A percentile compares a stretch with the other conserved stretches of the same genome.
These are phyloP conservation scores for Paratinospora sagittata DNA, from an alignment of 164 flowering plant species.

Conservation along the genomic window DNA sequence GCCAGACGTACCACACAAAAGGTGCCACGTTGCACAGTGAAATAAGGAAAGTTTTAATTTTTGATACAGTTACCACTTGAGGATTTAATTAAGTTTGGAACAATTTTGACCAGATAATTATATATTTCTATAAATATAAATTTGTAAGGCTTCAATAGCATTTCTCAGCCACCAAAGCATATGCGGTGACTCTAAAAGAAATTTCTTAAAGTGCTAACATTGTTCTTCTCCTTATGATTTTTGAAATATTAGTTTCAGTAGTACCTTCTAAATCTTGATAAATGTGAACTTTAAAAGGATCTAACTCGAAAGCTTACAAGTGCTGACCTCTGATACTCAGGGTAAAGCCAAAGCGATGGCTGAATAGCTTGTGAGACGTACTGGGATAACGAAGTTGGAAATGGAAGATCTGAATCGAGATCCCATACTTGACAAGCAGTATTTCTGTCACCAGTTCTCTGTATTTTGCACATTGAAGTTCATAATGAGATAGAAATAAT, in stretches of 20 bases:
- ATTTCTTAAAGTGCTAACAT: background rate
- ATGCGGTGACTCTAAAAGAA: background rate
- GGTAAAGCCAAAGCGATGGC: slow-evolving; percentile 63
- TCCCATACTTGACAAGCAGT: slow-evolving; percentile 66
- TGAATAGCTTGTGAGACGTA: slow-evolving; percentile 66
- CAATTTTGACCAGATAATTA: too few species aligned
- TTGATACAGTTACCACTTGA: too few species aligned
- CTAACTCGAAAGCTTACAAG: background rate
- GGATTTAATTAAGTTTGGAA: too few species aligned
- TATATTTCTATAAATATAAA: too few species aligned
- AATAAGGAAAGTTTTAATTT: too few species aligned
- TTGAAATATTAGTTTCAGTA: background rate
- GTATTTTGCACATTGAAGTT: slow-evolving; percentile 17
- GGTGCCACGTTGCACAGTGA: too few species aligned
- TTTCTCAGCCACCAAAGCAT: background rate
- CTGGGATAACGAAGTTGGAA: slow-evolving; percentile 56
- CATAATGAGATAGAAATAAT: slow-evolving; percentile 5
- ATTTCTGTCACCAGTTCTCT: slow-evolving; percentile 42
- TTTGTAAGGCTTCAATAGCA: background rate
- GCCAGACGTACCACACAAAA: too few species aligned
- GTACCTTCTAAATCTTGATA: background rate
- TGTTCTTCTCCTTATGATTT: background rate
- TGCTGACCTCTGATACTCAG: slow-evolving; percentile 63
- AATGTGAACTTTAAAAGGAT: background rate
- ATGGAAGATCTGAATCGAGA: slow-evolving; percentile 75